Base-by-base conservation (phyloP, 305 asterid species). In the Plantago coronopus region DNA sequence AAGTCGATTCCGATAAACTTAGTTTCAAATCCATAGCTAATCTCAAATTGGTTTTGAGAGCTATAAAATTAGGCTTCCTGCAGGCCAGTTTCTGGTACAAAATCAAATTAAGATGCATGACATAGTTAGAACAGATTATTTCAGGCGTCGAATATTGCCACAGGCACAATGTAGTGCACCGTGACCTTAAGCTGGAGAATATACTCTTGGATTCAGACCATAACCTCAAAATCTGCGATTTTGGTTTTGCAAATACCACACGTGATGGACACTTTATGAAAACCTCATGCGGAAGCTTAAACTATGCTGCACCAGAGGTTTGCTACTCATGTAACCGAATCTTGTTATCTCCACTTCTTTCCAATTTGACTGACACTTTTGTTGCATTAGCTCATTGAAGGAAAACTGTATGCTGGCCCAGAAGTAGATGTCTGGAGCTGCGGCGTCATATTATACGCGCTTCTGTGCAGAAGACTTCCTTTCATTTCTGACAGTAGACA, bases 401-500 rank as follows among this genome's bases (percentile, higher is more conserved):
- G 59, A 12, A 23, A 54, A 25, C 42, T 54, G 5, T 54, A 22
- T 54, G 59, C 59, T 7, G 59, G 59, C 0, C 59, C 59, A 4
- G 40, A 54, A 22, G 59, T 54, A 17, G 40, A 54, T 9, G 59
- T 54, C 20, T 27, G 59, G 59, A 54, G 59, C 42, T 54, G 59
- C 27, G 59, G 59, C 14, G 59, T 54, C 16, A 54, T 54, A 16
- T 31, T 54, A n/a, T 54, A 54, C 4, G 42, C 59, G 6, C 42
- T 54, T 25, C 59, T 54, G 31, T 54, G 42, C n/a, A 17, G 59
- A 12, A 13, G 12, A 3, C 59, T 54, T 54, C 59, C 38, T 23
- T 54, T 21, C 14, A 42, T 19, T 49, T 23, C 22, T 45, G 88
- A 79, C 37, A 85, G 66, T 64, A 34, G 8, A 34, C 27, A 80